A percentile compares a stretch with the other conserved stretches of the same genome.
Conservation (phyloP, 139 green algal genomes). For the Gonium pectorale region DNA sequence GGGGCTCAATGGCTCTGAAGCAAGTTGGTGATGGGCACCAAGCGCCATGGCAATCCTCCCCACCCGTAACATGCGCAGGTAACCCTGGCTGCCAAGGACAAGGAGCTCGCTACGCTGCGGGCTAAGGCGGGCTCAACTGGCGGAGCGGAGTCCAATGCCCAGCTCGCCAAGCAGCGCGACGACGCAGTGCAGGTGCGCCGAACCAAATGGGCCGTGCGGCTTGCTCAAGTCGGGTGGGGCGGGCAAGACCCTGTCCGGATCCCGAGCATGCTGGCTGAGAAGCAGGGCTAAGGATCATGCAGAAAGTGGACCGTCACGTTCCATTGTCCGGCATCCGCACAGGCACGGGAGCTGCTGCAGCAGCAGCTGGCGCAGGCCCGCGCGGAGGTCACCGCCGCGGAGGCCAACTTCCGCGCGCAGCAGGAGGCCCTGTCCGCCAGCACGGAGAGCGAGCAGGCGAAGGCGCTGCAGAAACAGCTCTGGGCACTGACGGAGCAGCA, state of each 20-base stretch:
- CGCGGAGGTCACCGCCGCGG: neutral
- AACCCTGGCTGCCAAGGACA: no score
- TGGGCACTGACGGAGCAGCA: conserved; percentile 31
- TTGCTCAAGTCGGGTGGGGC: no score
- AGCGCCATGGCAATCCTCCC: no score
- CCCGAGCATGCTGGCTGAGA: no score
- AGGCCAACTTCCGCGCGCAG: conserved; percentile 9
- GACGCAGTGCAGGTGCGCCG: conserved; percentile 27
- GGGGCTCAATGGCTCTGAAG: no score
- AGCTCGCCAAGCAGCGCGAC: conserved; percentile 53
- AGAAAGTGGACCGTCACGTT: no score
- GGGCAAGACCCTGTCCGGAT: no score
- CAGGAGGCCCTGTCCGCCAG: neutral
- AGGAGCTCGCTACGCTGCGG: neutral
- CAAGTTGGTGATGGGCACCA: no score
- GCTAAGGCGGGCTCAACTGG: neutral
- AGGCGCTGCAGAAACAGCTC: conserved; percentile 42
- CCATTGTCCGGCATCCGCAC: no score
- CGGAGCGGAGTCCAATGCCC: conserved; percentile 24
- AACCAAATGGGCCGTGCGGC: neutral
- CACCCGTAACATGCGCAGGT: no score
- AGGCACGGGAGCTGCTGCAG: conserved; percentile 5
- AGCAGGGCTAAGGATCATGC: no score
- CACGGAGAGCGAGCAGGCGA: conserved; percentile 3
- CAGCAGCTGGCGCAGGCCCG: conserved; percentile 27